Evolutionary conservation across 2,329 filamentous ascomycete species (phyloP), one percentile per base, ranked within the genome.

Genomic region (Hirsutella minnesotensis): DNA sequence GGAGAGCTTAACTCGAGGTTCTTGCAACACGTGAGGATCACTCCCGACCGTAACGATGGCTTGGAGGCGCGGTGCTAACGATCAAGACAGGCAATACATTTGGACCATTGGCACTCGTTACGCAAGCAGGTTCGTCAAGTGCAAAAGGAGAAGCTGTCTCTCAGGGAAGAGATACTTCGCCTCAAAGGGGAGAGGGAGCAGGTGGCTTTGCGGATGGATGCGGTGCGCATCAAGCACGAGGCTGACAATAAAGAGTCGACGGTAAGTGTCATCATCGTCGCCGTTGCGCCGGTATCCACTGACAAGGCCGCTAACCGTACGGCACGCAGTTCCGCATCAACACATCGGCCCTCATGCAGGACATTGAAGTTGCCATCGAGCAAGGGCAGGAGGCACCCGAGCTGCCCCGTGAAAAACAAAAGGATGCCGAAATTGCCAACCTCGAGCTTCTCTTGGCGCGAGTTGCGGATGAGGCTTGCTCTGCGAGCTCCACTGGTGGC

Each of bases 161-260:
- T 82, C 16, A 70, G 79, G 37, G 70, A 77, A 12, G 74, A 79
- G 27, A 76, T 83, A n/a, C 54, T 81, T 22, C 67, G 68, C 2
- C 65, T 81, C 44, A 69, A 74, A 38, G 64, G 66, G 19, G 77
- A 82, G 59, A 65, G 76, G 41, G 76, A 81, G 51, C 70, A 81
- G 49, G 71, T 82, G 8, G 75, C 72, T 5, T 57, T 82, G 16
- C 71, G 69, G 35, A 80, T 79, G 67, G 79, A 83, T 48, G 74
- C 75, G 8, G 64, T 81, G n/a, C 66, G 79, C 37, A 68, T 69
- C 30, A 72, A 69, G 50, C 77, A 82, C 44, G 76, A 81, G 47
- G 66, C 61, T 3, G 70, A 75, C 22, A 72, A 64, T 41, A 68
- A 67, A 46, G 64, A 70, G 44, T 66, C 71, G 42, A 60, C 72